These are phyloP conservation scores for Emergomyces pasteurianus DNA, from an alignment of 2,329 filamentous ascomycete species.

Conservation along the genomic window DNA sequence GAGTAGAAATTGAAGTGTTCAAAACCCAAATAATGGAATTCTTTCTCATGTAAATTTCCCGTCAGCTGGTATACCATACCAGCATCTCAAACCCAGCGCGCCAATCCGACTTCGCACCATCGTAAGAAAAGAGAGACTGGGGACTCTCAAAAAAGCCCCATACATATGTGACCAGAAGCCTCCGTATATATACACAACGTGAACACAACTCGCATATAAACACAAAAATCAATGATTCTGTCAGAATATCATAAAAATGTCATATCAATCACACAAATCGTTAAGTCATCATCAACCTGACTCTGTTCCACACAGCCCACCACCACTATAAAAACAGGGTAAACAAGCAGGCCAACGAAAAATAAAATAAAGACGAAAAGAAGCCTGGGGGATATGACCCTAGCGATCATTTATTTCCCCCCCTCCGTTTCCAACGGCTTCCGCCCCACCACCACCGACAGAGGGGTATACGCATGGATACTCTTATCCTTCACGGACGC, in stretches of 20 bases:
- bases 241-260: not conserved
- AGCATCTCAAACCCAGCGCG: too few relatives aligned
- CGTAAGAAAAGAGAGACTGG: not conserved
- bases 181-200: not conserved
- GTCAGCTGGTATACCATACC: too few relatives aligned
- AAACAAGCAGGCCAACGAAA: too few relatives aligned
- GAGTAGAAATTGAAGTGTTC: too few relatives aligned
- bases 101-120: too few relatives aligned
- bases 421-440: conserved; percentile 5
- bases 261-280: not conserved
- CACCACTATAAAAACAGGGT: too few relatives aligned
- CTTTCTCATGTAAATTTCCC: too few relatives aligned
- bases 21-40: too few relatives aligned
- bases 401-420: not conserved
- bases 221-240: not conserved
- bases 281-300: not conserved
- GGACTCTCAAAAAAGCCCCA: not conserved
- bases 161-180: not conserved
- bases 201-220: not conserved
- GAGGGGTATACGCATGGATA: conserved; percentile 31
- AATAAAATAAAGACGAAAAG: too few relatives aligned
- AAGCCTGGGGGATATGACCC: too few relatives aligned
- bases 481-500: conserved; percentile 27
- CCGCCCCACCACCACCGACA: conserved; percentile 24
- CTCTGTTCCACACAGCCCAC: not conserved